These are phyloP conservation scores for Cladophialophora exuberans DNA, from an alignment of 2,329 filamentous ascomycete species.

Conservation along the genomic window DNA sequence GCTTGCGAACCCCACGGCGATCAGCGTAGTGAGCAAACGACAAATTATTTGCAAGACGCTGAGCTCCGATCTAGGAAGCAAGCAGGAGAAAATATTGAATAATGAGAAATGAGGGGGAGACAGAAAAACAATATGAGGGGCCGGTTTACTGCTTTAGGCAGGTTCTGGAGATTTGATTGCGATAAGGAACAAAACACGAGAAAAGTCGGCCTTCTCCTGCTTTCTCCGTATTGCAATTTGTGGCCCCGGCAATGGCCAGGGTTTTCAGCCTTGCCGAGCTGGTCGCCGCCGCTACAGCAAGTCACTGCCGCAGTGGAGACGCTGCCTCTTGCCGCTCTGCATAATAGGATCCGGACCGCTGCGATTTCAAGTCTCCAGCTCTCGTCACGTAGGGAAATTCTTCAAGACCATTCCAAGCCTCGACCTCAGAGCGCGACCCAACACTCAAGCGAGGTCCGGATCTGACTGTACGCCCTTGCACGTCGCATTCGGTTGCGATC, in stretches of 20 bases:
- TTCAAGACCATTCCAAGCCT: too few relatives aligned
- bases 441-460: too few relatives aligned
- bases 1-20: conserved; percentile 14
- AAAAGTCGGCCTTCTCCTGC: not conserved
- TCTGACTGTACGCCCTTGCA: too few relatives aligned
- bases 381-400: too few relatives aligned
- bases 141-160: too few relatives aligned
- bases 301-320: too few relatives aligned
- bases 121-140: conserved; percentile 6
- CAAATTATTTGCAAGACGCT: conserved; percentile 6
- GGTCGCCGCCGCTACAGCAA: not conserved
- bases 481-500: too few relatives aligned
- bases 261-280: conserved; percentile 12
- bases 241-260: not conserved
- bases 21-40: conserved; percentile 5
- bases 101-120: not conserved
- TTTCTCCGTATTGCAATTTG: not conserved
- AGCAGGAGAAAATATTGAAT: not conserved
- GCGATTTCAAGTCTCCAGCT: too few relatives aligned
- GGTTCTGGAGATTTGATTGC: not conserved
- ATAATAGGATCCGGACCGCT: too few relatives aligned
- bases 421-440: too few relatives aligned
- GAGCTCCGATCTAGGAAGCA: conserved; percentile 19
- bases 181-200: too few relatives aligned
- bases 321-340: too few relatives aligned